A percentile compares a stretch with the other conserved stretches of the same genome.
These are phyloP conservation scores for Neurospora sp. DNA, from an alignment of 495 filamentous ascomycete species.

Conservation along the genomic window DNA sequence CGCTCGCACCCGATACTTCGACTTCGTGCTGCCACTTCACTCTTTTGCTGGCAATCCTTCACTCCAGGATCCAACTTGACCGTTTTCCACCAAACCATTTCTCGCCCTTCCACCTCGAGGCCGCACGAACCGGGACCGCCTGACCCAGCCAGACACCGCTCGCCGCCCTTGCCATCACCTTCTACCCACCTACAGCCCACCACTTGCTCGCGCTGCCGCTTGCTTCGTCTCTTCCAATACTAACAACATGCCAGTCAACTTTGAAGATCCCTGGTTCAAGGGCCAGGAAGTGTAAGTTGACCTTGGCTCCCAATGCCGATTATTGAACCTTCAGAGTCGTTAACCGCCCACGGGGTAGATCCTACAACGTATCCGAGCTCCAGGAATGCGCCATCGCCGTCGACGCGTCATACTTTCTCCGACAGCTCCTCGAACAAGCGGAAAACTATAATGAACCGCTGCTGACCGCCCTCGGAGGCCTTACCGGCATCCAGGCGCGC, in stretches of 20 bases:
- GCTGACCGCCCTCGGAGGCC: conserved; percentile 78
- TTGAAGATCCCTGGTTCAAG: conserved; percentile 36
- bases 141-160: background rate
- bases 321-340: background rate
- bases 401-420: conserved; percentile 82
- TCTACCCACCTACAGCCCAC: background rate
- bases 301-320: background rate
- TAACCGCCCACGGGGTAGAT: conserved; percentile 14
- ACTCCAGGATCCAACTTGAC: background rate
- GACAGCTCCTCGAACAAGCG: conserved; percentile 55
- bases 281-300: conserved; percentile 32
- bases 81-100: background rate
- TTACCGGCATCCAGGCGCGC: conserved; percentile 62
- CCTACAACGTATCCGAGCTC: conserved; percentile 36
- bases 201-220: conserved; percentile 14
- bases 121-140: background rate
- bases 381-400: conserved; percentile 68
- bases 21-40: background rate
- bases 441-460: conserved; percentile 69
- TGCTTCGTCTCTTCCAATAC: background rate
- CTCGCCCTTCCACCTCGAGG: background rate
- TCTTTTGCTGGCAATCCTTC: background rate
- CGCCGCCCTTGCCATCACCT: background rate
- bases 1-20: background rate
- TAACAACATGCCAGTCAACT: conserved; percentile 20